Evolutionary conservation across 345 rosid species (phyloP), one percentile per base, ranked within the genome.

Genomic region (Eucalyptus pumila): DNA sequence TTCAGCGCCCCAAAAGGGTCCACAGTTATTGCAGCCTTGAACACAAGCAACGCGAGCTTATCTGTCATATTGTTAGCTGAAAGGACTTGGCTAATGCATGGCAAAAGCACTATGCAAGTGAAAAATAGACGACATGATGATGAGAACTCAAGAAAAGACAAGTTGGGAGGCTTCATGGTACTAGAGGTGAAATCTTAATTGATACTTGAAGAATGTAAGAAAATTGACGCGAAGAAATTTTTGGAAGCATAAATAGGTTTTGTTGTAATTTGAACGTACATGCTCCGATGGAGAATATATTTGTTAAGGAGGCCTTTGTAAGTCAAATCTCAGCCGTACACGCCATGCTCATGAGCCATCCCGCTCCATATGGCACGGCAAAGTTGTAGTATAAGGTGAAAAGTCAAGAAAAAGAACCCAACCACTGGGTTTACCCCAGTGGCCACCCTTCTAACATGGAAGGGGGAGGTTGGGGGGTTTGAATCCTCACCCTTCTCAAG

Each of bases 71-170:
- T 87, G 3, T 92, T 19, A 37, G 92, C 91, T n/a, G 7, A 86
- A 89, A 92, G 90, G 76, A 91, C 91, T 32, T 5, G 88, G 83
- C 86, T 24, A 19, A 17, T 11, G 21, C 37, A n/a, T 2, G 58
- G 32, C 2, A 49, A 47, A 47, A 34, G 24, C 87, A 85, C 76
- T 8, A 19, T 5, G 9, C 58, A 19, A 17, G 58, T 52, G 23
- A 52, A 52, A 52, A 52, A 52, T 7, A 19, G 58, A 52, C 24
- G 58, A 7, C 58, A 52, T 19, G 58, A 52, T 8, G 24, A 52
- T 4, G 34, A 62, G 72, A 62, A 62, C 9, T 30, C 3, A 7
- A 62, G 34, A 8, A 6, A 62, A 30, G 9, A 62, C 34, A 62
- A 14, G 3, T 62, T 30, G 32, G 0, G 34, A 14, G 72, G 34